These are phyloP conservation scores for Rhizophagus clarus DNA, from an alignment of 192 early-diverging fungal genomes.

Conservation along the genomic window DNA sequence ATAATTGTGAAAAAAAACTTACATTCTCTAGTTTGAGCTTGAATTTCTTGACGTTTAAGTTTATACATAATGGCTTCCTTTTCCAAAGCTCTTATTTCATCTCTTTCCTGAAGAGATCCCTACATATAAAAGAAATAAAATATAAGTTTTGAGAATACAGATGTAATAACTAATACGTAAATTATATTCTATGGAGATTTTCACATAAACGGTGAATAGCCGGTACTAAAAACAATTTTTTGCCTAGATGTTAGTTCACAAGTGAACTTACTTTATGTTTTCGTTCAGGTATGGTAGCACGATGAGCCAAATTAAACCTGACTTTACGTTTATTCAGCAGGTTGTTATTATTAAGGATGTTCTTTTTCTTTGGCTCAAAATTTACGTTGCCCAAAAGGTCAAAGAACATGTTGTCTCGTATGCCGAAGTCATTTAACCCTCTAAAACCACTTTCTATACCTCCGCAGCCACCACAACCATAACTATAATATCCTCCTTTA, in stretches of 20 bases:
- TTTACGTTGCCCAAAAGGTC: background rate
- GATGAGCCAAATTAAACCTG: background rate
- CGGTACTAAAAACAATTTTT: no score
- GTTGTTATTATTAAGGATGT: background rate
- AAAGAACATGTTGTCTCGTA: background rate
- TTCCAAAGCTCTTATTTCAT: constrained; percentile 4
- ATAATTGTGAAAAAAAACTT: background rate
- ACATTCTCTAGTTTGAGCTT: constrained; percentile 10
- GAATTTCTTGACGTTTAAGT: background rate
- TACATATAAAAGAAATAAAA: background rate
- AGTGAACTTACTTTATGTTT: background rate
- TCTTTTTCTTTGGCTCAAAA: background rate
- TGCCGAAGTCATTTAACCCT: background rate
- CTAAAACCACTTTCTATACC: background rate
- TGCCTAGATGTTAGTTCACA: no score
- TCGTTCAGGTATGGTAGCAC: background rate
- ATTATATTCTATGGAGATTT: background rate
- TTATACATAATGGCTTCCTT: constrained; percentile 10
- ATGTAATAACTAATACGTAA: background rate
- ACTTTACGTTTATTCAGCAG: background rate
- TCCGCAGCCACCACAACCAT: background rate
- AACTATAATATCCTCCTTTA: background rate
- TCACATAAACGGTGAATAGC: background rate
- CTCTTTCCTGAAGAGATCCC: constrained; percentile 7
- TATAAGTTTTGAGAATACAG: background rate